Conservation (phyloP, 2,329 filamentous ascomycete species). For the Pseudogymnoascus sp. region DNA sequence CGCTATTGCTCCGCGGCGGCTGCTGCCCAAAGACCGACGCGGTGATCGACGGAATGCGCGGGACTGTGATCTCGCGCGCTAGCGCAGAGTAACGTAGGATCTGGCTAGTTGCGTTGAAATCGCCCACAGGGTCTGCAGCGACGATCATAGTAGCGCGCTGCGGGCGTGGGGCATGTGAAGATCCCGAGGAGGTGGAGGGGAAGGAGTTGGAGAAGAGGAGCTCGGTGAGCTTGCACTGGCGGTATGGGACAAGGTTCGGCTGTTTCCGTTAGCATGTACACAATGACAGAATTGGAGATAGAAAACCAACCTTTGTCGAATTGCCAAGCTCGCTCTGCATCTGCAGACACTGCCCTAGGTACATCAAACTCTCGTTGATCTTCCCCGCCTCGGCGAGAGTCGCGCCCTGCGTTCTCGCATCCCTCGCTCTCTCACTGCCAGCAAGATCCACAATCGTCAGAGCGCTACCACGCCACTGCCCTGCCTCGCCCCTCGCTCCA, state of each 20-base stretch:
- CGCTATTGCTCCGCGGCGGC: background rate
- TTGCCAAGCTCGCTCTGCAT: conserved; percentile 78
- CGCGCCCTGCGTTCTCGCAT: conserved; percentile 87
- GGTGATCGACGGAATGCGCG: conserved; percentile 75
- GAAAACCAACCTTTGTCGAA: conserved; percentile 56
- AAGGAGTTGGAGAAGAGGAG: conserved; percentile 84
- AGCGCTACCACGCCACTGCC: conserved; percentile 65
- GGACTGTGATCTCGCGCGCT: conserved; percentile 85
- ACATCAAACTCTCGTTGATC: conserved; percentile 98
- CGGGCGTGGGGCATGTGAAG: conserved; percentile 44
- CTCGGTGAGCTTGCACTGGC: conserved; percentile 80
- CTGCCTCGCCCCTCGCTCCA: conserved; percentile 40
- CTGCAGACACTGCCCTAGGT: conserved; percentile 91
- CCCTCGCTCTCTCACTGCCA: conserved; percentile 84
- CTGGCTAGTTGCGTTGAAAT: conserved; percentile 95
- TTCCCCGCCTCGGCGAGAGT: conserved; percentile 94
- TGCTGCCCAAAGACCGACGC: conserved; percentile 49
- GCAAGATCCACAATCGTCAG: conserved; percentile 88
- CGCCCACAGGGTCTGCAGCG: conserved; percentile 83
- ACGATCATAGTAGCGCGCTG: conserved; percentile 95
- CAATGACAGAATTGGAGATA: background rate
- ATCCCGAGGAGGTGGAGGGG: conserved; percentile 30
- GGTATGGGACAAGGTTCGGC: conserved; percentile 68
- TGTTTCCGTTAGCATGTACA: conserved; percentile 28
- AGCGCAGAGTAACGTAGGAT: conserved; percentile 91